Percentiles rank a stretch among this genome's conserved stretches.
Conservation (phyloP, 1,284 basidiomycete species). For the Tremellales sp. region DNA sequence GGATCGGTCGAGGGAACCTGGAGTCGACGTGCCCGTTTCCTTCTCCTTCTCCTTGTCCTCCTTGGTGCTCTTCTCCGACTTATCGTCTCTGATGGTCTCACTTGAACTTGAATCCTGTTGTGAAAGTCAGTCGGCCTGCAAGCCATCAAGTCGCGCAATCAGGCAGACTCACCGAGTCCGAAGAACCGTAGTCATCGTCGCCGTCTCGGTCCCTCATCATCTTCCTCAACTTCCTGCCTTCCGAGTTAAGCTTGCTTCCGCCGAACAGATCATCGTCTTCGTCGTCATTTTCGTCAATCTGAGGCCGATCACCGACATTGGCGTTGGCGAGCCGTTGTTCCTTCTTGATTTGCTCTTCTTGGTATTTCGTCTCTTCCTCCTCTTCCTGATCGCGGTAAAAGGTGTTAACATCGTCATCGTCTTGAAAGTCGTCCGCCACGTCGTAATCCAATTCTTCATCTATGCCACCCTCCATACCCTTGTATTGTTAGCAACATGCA, state of each 20-base stretch:
- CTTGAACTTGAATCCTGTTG: slow-evolving; percentile 16
- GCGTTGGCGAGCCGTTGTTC: slow-evolving; percentile 42
- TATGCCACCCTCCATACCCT: slow-evolving; percentile 41
- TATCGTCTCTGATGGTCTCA: background rate
- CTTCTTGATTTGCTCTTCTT: slow-evolving; percentile 38
- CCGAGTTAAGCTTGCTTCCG: slow-evolving; percentile 23
- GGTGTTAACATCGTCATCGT: slow-evolving; percentile 45
- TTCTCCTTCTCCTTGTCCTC: slow-evolving; percentile 24
- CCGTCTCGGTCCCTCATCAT: slow-evolving; percentile 36
- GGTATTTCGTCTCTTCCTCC: slow-evolving; percentile 39
- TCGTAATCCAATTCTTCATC: slow-evolving; percentile 46
- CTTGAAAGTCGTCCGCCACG: slow-evolving; percentile 42
- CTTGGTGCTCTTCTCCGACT: slow-evolving; percentile 22
- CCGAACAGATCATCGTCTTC: slow-evolving; percentile 38
- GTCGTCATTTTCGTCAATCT: slow-evolving; percentile 31
- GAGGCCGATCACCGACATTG: slow-evolving; percentile 40
- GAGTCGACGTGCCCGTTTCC: slow-evolving; percentile 8
- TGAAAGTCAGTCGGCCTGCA: background rate
- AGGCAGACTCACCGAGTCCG: slow-evolving; percentile 16
- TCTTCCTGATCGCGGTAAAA: slow-evolving; percentile 42
- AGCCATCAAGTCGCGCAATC: background rate
- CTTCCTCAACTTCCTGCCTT: slow-evolving; percentile 34
- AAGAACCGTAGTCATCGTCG: slow-evolving; percentile 21
- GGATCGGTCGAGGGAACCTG: slow-evolving; percentile 13
- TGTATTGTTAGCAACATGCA: background rate